Base-by-base conservation (phyloP, 2,329 filamentous ascomycete genomes). In the Ophiostoma novo-ulmi region DNA sequence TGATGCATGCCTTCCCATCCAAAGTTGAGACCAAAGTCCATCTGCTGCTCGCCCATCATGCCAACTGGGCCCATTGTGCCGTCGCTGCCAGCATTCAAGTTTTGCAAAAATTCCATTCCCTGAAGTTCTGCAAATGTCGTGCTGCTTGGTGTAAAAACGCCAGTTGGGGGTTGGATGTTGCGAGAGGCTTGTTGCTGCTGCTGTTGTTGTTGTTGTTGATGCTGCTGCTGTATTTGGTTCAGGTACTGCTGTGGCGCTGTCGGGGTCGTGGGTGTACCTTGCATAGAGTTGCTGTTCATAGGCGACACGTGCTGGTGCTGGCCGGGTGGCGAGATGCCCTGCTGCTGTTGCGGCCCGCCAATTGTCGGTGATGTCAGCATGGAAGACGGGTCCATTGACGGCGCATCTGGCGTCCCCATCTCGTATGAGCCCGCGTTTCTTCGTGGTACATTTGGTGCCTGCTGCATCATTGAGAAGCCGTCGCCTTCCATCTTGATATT, bases 11-110 rank as follows among this genome's bases (percentile, higher is more conserved):
- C 82, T 72, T 88, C 83, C 85, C 87, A 88, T 44, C 88, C 88
- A 65, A 92, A 82, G 70, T 89, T 89, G 73, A 89, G 88, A 0
- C 88, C 88, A 65, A 91, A 82, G 74, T 91, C 88, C 75, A 89
- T 82, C 78, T 85, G 83, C 74, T 81, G 77, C 74, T 85, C 85
- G 39, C 73, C 72, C 48, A 72, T 66, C 31, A 71, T 44, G 38
- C 70, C 69, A 13, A 48, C 64, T 0, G 55, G 48, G 5, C 63
- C 39, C 38, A 70, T 64, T 13, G 63, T 38, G 73, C 74, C 71
- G 70, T 76, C 73, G 13, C 73, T 69, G 69, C 75, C 71, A 38
- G 74, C 74, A 8, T 70, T 75, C n/a, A 86, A 75, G 63, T 77
- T 81, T 73, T 85, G 84, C 55, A 86, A 77, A 73, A 84, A 87